phyloP scores from a whole-genome alignment of 2,329 filamentous ascomycete species.

The Hypoxylon sp. region DNA sequence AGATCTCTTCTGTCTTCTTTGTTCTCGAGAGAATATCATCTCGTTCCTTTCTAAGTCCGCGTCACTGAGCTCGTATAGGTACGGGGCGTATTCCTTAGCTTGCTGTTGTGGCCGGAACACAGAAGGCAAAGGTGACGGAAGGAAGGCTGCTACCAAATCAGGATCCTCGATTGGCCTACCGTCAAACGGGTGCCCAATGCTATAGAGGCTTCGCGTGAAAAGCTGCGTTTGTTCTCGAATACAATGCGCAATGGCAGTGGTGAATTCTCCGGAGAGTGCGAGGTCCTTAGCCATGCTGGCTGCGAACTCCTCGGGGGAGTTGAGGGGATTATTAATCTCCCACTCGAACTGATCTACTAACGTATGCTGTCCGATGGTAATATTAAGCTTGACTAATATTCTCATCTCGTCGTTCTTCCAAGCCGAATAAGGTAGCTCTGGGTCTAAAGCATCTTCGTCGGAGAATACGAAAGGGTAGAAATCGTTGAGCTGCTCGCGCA shows the following conservation, averaged over 20 bases:
- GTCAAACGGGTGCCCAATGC: slow-evolving; percentile 94
- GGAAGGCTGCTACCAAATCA: slow-evolving; percentile 86
- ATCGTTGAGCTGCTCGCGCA: slow-evolving; percentile 91
- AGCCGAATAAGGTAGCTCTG: slow-evolving; percentile 88
- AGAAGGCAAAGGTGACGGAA: slow-evolving; percentile 84
- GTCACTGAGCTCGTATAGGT: slow-evolving; percentile 93
- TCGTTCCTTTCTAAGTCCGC: slow-evolving; percentile 91
- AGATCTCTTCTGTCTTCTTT: slow-evolving; percentile 93
- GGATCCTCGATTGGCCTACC: slow-evolving; percentile 93
- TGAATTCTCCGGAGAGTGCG: slow-evolving; percentile 93
- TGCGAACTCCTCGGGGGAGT: slow-evolving; percentile 96
- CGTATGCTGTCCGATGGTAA: slow-evolving; percentile 95
- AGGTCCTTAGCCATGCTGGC: slow-evolving; percentile 89
- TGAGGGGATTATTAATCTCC: slow-evolving; percentile 96
- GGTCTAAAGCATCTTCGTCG: slow-evolving; percentile 90
- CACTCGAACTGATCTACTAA: slow-evolving; percentile 98
- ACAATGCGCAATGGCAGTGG: slow-evolving; percentile 96
- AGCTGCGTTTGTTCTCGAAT: slow-evolving; percentile 97
- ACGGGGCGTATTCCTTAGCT: slow-evolving; percentile 94
- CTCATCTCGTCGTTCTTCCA: slow-evolving; percentile 99
- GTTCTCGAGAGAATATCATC: slow-evolving; percentile 92
- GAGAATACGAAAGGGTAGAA: slow-evolving; percentile 94
- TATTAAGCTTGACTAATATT: slow-evolving; percentile 94
- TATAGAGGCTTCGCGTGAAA: slow-evolving; percentile 93
- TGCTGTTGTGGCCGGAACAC: slow-evolving; percentile 93